phyloP scores from a whole-genome alignment of 805 yeast species.

The Metschnikowia continentalis region DNA sequence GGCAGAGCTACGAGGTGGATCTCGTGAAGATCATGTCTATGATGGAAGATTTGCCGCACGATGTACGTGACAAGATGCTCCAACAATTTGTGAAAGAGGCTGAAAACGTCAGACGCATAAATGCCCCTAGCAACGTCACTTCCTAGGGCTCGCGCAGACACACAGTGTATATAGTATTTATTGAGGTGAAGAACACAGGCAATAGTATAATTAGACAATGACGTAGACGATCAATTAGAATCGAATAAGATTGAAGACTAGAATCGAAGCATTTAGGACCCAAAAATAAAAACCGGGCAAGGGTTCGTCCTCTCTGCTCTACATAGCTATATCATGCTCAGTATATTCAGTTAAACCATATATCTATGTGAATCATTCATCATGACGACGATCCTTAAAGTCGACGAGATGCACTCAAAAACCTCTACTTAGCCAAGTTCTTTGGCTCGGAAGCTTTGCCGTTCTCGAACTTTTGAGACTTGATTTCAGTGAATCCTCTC shows the following conservation, averaged over 20 bases:
- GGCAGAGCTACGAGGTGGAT: conserved; percentile 14
- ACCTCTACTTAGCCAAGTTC: conserved; percentile 29
- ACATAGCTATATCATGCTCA: conserved; percentile 1
- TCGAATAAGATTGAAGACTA: too few relatives aligned
- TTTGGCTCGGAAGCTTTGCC: conserved; percentile 51
- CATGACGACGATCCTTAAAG: not conserved
- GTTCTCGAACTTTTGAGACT: conserved; percentile 63
- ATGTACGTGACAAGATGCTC: conserved; percentile 27
- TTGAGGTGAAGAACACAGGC: not conserved
- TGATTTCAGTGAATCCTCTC: conserved; percentile 73
- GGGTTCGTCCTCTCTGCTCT: not conserved
- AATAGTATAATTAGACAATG: too few relatives aligned
- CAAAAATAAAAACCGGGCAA: not conserved
- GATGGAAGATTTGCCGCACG: conserved; percentile 36
- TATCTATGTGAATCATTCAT: conserved; percentile 2
- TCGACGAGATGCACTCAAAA: not conserved
- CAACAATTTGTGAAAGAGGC: conserved; percentile 23
- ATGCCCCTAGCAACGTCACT: conserved; percentile 6
- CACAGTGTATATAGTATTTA: conserved; percentile 13
- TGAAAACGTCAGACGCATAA: conserved; percentile 9
- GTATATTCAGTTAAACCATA: not conserved
- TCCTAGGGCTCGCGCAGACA: not conserved
- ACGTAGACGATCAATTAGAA: too few relatives aligned
- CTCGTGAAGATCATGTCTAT: conserved; percentile 26
- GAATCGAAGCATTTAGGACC: too few relatives aligned